phyloP scores from a whole-genome alignment of 2,329 filamentous ascomycete species.

The Colletotrichum spinosum region DNA sequence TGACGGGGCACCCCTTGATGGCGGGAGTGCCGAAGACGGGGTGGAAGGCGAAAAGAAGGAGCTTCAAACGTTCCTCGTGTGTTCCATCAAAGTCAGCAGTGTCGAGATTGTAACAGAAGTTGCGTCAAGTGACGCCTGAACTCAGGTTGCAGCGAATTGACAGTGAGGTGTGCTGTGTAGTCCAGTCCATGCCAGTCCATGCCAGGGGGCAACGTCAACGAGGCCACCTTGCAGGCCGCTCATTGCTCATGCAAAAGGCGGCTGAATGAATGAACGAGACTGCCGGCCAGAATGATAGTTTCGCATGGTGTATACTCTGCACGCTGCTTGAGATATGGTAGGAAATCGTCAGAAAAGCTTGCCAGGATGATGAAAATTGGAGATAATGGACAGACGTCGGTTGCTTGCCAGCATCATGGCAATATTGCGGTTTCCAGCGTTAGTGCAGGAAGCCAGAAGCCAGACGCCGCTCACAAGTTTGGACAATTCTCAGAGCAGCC shows the following conservation, averaged over 20 bases:
- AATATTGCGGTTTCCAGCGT: slow-evolving; percentile 5
- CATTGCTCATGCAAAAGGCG: too few species aligned
- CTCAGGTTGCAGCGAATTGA: slow-evolving; percentile 32
- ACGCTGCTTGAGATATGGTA: too few species aligned
- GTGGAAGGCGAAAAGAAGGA: slow-evolving; percentile 28
- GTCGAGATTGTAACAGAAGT: slow-evolving; percentile 47
- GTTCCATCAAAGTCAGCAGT: slow-evolving; percentile 43
- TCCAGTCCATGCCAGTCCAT: too few species aligned
- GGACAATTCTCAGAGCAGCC: slow-evolving; percentile 21
- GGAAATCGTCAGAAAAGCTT: not conserved
- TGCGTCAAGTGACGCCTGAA: slow-evolving; percentile 52
- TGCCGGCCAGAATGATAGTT: too few species aligned
- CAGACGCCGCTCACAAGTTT: slow-evolving; percentile 32
- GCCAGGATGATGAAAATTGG: not conserved
- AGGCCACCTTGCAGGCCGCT: too few species aligned
- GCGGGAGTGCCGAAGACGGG: slow-evolving; percentile 13
- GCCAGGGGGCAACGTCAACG: too few species aligned
- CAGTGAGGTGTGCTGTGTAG: too few species aligned
- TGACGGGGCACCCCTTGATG: slow-evolving; percentile 14
- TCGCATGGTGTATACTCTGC: too few species aligned
- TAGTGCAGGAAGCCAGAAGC: not conserved
- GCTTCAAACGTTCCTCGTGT: slow-evolving; percentile 43
- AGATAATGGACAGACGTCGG: too few species aligned
- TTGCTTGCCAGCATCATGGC: too few species aligned
- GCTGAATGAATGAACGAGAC: too few species aligned